Conservation (phyloP, 805 yeast species). For the Candida boidinii region DNA sequence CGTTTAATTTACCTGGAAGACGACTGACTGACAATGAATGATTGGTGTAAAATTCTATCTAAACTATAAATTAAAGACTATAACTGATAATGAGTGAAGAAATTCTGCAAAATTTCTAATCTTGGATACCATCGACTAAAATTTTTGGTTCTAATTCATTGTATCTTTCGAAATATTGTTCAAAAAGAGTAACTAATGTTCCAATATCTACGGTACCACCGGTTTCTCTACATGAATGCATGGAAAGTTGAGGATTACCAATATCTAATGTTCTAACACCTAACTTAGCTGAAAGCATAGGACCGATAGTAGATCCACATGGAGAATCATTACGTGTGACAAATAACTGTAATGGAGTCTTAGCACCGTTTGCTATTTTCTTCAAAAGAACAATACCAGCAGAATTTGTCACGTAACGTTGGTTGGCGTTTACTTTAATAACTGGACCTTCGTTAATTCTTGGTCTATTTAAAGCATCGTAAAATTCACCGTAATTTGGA, state of each 20-base stretch:
- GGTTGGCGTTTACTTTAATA: conserved; percentile 88
- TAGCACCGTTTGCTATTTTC: conserved; percentile 54
- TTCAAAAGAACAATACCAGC: conserved; percentile 78
- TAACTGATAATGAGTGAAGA: neutral
- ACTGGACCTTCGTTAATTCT: conserved; percentile 85
- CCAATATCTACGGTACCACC: conserved; percentile 74
- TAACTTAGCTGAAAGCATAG: conserved; percentile 77
- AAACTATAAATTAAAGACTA: neutral
- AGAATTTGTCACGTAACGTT: conserved; percentile 89
- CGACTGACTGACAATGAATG: neutral
- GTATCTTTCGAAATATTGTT: conserved; percentile 47
- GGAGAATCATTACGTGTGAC: conserved; percentile 92
- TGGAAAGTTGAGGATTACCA: conserved; percentile 86
- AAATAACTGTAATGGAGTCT: conserved; percentile 83
- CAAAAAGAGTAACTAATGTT: conserved; percentile 52
- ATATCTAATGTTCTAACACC: conserved; percentile 84
- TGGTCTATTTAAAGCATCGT: conserved; percentile 78
- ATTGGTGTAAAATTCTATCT: neutral
- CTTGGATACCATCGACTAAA: conserved; percentile 23
- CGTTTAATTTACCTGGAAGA: neutral
- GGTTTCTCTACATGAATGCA: conserved; percentile 93
- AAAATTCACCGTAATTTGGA: conserved; percentile 74
- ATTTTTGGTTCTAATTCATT: conserved; percentile 32
- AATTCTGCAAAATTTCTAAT: too few relatives aligned
- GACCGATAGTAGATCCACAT: conserved; percentile 96